Percentiles rank a stretch among this genome's conserved stretches.
Evolutionary conservation across 352 stramenopile species (phyloP).

Genomic region (Phytophthora idaei): DNA sequence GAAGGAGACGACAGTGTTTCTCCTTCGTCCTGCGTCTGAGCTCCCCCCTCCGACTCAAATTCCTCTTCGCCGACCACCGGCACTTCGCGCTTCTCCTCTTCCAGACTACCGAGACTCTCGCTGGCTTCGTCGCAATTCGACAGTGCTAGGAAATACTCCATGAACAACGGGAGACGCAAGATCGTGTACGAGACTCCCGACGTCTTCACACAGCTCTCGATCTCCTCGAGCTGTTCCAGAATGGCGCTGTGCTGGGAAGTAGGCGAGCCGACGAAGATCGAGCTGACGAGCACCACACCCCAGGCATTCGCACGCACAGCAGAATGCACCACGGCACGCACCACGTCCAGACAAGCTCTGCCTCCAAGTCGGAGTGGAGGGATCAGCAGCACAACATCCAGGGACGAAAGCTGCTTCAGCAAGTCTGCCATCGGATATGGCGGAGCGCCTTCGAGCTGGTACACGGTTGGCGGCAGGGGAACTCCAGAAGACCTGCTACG

Average conservation of each 20-base stretch:
- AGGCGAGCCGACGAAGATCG: slow-evolving; percentile 57
- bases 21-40: slow-evolving; percentile 17
- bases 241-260: slow-evolving; percentile 34
- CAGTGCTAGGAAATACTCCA: slow-evolving; percentile 80
- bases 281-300: slow-evolving; percentile 78
- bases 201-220: slow-evolving; percentile 65
- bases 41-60: slow-evolving; percentile 12
- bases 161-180: slow-evolving; percentile 73
- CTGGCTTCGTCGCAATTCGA: slow-evolving; percentile 29
- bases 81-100: slow-evolving; percentile 40
- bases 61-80: slow-evolving; percentile 6
- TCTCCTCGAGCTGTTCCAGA: slow-evolving; percentile 64
- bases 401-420: slow-evolving; percentile 58
- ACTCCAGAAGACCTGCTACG: slow-evolving; percentile 14
- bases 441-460: slow-evolving; percentile 43
- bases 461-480: slow-evolving; percentile 35
- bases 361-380: slow-evolving; percentile 61
- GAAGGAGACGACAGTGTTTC: slow-evolving; percentile 23
- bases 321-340: slow-evolving; percentile 58
- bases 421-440: slow-evolving; percentile 61
- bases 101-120: slow-evolving; percentile 18
- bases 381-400: slow-evolving; percentile 78
- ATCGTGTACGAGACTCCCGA: slow-evolving; percentile 67
- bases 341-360: slow-evolving; percentile 59
- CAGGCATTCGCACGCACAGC: slow-evolving; percentile 56